phyloP scores from a whole-genome alignment of 139 green algal genomes.

The Yamagishiella unicocca region DNA sequence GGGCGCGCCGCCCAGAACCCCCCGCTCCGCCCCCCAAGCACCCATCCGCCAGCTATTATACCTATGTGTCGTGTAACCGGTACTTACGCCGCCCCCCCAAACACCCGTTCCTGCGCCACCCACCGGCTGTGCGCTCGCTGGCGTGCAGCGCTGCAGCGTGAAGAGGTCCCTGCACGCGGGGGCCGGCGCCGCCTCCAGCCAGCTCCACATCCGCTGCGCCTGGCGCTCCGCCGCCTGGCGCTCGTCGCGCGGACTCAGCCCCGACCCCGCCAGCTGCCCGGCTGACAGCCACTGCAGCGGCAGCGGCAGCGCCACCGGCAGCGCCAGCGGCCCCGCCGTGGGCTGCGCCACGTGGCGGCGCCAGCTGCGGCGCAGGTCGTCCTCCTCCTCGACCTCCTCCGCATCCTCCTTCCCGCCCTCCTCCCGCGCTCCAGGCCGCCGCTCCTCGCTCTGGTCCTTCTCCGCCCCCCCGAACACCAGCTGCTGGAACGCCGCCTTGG shows the following conservation, averaged over 20 bases:
- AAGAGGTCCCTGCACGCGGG: constrained; percentile 23
- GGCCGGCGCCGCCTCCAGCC: constrained; percentile 15
- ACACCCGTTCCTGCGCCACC: neutral
- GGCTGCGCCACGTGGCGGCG: no score
- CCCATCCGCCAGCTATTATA: no score
- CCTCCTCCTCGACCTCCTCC: neutral
- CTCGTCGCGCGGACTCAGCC: neutral
- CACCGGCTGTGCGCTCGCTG: neutral
- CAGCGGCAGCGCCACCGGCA: constrained; percentile 9
- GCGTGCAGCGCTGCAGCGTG: constrained; percentile 5
- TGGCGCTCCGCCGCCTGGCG: neutral
- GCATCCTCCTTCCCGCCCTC: neutral
- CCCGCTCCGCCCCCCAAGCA: no score
- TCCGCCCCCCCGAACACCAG: neutral
- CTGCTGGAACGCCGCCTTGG: neutral
- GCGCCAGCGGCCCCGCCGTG: constrained; percentile 1
- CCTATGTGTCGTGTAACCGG: no score
- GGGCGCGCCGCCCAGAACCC: no score
- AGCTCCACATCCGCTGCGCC: neutral
- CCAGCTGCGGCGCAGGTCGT: neutral
- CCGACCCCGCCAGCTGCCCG: constrained; percentile 6
- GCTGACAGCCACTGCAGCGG: constrained; percentile 22
- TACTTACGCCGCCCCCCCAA: no score
- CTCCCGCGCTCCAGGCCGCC: neutral
- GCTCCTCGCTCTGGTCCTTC: neutral